Base-by-base conservation (phyloP, 805 yeast genomes). In the Lachancea fermentati region DNA sequence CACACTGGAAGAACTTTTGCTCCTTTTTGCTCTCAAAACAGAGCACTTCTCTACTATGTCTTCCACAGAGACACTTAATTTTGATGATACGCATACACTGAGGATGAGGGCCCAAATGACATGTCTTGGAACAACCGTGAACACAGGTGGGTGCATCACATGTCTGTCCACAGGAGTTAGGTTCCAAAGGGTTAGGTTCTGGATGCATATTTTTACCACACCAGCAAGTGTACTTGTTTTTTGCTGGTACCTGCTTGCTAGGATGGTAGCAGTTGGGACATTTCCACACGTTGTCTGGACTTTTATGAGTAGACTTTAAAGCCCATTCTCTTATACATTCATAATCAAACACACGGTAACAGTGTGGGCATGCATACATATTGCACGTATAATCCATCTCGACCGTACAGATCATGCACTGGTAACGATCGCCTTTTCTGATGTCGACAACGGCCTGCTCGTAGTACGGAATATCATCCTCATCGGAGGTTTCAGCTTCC, bases 41-140 rank as follows among this genome's bases (percentile, higher is more conserved):
- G 85, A 86, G n/a, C 82, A 89, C 54, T 54, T 85, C 93, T 39
- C 73, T 74, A 12, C 69, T 58, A 37, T 73, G 68, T 30, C 71
- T 72, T 1, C 96, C 96, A 67, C 97, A 88, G 19, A 69, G 67
- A 61, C 96, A 88, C 30, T 63, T 64, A 66, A 83, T 62, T 7
- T 67, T 61, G 0, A 94, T 87, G 57, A 82, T 62, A 1, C 95
- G 87, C 11, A 83, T 79, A 65, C 97, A 88, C 30, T 68, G 67
- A 1, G 86, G 78, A 60, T 89, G 96, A 1, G 88, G 83, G 0
- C 96, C 97, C 2, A 96, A 91, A 58, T 88, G 97, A 57, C 97
- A 88, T 12, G 73, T 71, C 3, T 78, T 63, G 1, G 84, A 62
- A 55, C 97, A 88, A 2, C 78, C 75, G 57, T 88, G 97, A 2